Evolutionary conservation across 83 land plant genomes (phyloP).

Genomic region (Diphasiastrum complanatum): DNA sequence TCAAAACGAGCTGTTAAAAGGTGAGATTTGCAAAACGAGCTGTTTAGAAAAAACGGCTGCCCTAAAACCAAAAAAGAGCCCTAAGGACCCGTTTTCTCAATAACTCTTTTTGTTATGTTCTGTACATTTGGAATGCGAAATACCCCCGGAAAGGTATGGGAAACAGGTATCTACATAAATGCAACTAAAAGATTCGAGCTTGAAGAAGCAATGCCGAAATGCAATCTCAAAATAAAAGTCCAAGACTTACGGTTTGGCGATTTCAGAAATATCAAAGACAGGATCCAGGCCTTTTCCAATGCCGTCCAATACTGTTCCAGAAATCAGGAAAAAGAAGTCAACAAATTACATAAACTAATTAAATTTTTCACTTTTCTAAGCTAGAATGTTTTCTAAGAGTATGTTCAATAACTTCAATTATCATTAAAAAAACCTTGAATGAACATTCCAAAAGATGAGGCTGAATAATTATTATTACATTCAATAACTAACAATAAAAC

Average conservation of each 20-base stretch:
- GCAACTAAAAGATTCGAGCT: background rate
- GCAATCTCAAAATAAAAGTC: background rate
- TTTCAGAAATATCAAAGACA: slow-evolving; percentile 92
- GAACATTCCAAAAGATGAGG: too few relatives aligned
- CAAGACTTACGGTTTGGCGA: slow-evolving; percentile 91
- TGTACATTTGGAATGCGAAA: too few relatives aligned
- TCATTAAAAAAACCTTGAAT: too few relatives aligned
- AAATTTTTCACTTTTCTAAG: background rate
- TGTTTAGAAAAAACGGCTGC: too few relatives aligned
- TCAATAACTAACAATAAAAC: background rate
- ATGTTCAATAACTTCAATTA: too few relatives aligned
- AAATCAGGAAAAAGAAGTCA: slow-evolving; percentile 3
- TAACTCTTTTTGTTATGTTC: too few relatives aligned
- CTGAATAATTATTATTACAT: background rate
- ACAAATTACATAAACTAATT: background rate
- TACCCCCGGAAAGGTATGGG: background rate
- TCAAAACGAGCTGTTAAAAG: too few relatives aligned
- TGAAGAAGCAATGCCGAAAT: background rate
- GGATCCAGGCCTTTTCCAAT: slow-evolving; percentile 98
- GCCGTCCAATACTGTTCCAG: slow-evolving; percentile 74
- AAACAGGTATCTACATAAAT: background rate
- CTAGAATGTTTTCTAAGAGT: background rate
- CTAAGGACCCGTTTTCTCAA: too few relatives aligned
- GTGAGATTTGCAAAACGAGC: too few relatives aligned
- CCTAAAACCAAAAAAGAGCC: too few relatives aligned